phyloP scores from a whole-genome alignment of 2,329 filamentous ascomycete species.

The Nigrospora sphaerica region DNA sequence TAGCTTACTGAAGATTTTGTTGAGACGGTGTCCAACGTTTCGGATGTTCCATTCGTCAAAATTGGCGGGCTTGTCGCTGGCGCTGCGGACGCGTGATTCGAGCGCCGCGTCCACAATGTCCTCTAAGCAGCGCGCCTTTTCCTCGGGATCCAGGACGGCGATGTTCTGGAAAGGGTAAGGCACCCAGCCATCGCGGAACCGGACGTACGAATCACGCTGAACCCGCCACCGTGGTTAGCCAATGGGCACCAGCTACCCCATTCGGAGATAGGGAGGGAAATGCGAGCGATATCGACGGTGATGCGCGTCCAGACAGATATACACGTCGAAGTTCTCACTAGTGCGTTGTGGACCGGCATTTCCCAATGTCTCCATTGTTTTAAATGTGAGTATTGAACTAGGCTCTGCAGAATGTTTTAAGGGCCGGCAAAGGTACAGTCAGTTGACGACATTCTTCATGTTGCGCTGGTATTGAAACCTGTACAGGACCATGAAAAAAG shows the following conservation, averaged over 20 bases:
- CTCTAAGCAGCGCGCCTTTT: slow-evolving; percentile 89
- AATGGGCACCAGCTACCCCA: neutral
- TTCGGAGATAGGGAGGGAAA: too few relatives aligned
- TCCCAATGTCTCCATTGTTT: too few relatives aligned
- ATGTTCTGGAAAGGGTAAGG: slow-evolving; percentile 99
- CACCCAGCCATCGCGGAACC: slow-evolving; percentile 93
- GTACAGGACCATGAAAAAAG: too few relatives aligned
- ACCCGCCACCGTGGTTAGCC: neutral
- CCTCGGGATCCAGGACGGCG: slow-evolving; percentile 93
- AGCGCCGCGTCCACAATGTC: slow-evolving; percentile 92
- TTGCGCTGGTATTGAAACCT: too few relatives aligned
- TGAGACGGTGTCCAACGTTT: slow-evolving; percentile 82
- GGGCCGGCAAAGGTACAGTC: too few relatives aligned
- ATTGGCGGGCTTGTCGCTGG: slow-evolving; percentile 86
- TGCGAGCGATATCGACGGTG: too few relatives aligned
- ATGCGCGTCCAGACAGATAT: too few relatives aligned
- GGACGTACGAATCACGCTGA: slow-evolving; percentile 96
- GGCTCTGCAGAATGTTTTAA: too few relatives aligned
- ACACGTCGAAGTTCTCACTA: too few relatives aligned
- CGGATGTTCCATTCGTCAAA: slow-evolving; percentile 98
- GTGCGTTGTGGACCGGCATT: too few relatives aligned
- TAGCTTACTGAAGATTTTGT: slow-evolving; percentile 76
- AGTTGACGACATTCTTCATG: too few relatives aligned
- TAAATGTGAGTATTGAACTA: too few relatives aligned
- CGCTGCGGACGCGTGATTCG: slow-evolving; percentile 65